phyloP scores from a whole-genome alignment of 805 yeast species.

The Tetrapisispora arboricola region DNA sequence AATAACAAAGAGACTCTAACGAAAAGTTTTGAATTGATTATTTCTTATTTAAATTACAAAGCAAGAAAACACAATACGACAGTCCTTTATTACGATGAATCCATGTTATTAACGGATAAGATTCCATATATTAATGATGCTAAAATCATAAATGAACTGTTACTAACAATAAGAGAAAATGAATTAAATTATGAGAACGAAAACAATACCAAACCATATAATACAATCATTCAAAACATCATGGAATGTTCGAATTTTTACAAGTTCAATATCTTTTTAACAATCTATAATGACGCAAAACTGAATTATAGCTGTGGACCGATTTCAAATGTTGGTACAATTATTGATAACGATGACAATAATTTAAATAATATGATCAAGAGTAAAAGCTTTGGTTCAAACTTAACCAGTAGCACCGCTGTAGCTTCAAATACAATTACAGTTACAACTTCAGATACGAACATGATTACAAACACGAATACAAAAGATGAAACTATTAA shows the following conservation, averaged over 20 bases:
- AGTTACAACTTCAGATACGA: not conserved
- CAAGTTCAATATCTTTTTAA: not conserved
- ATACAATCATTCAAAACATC: not conserved
- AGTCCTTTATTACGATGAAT: not conserved
- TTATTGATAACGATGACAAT: not conserved
- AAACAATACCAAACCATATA: too few species aligned
- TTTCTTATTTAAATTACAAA: conserved; percentile 17
- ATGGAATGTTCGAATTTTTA: not conserved
- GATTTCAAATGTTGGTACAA: not conserved
- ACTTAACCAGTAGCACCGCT: not conserved
- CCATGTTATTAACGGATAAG: not conserved
- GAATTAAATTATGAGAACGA: too few species aligned
- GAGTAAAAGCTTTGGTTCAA: not conserved
- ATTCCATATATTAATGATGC: not conserved
- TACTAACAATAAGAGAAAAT: not conserved
- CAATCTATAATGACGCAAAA: conserved; percentile 2
- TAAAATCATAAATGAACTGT: not conserved
- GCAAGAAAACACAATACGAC: conserved; percentile 4
- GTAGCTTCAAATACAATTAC: not conserved
- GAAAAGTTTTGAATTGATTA: conserved; percentile 14
- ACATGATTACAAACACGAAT: too few species aligned
- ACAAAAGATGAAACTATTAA: not conserved
- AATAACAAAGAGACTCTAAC: not conserved
- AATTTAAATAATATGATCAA: not conserved
- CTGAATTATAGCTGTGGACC: conserved; percentile 1